Evolutionary conservation across 2,329 filamentous ascomycete genomes (phyloP).

Genomic region (Dactylellina leptospora): DNA sequence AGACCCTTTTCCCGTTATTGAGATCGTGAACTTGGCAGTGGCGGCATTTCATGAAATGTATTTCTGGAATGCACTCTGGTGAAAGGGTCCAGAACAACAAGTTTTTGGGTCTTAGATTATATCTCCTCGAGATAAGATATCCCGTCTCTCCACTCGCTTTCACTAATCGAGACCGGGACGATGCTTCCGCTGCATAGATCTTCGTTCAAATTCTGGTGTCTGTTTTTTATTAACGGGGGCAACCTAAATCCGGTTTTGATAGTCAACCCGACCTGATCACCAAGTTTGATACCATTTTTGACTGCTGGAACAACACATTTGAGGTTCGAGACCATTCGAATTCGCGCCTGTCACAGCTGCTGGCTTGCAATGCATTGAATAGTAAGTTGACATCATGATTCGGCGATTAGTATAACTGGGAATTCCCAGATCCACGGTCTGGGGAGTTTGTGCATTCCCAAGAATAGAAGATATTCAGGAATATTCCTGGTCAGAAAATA

Average conservation of each 20-base stretch:
- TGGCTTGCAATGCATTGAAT: too few species aligned
- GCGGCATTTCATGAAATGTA: not conserved
- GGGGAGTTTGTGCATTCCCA: not conserved
- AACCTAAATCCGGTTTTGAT: slow-evolving; percentile 37
- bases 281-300: too few species aligned
- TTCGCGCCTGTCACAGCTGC: too few species aligned
- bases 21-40: too few species aligned
- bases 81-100: not conserved
- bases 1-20: too few species aligned
- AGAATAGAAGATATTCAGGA: not conserved
- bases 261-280: too few species aligned
- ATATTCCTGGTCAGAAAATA: too few species aligned
- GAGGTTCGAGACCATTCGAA: not conserved
- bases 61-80: not conserved
- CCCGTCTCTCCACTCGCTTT: slow-evolving; percentile 3
- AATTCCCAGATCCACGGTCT: not conserved
- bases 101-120: not conserved
- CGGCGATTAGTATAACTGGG: too few species aligned
- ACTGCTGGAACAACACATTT: slow-evolving; percentile 33
- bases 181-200: slow-evolving; percentile 40
- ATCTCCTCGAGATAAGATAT: slow-evolving; percentile 1
- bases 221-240: not conserved
- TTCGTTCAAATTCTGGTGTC: slow-evolving; percentile 7
- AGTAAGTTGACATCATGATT: too few species aligned
- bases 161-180: slow-evolving; percentile 21